Base-by-base conservation (phyloP, 2,329 filamentous ascomycete species). In the Phoma sp. region DNA sequence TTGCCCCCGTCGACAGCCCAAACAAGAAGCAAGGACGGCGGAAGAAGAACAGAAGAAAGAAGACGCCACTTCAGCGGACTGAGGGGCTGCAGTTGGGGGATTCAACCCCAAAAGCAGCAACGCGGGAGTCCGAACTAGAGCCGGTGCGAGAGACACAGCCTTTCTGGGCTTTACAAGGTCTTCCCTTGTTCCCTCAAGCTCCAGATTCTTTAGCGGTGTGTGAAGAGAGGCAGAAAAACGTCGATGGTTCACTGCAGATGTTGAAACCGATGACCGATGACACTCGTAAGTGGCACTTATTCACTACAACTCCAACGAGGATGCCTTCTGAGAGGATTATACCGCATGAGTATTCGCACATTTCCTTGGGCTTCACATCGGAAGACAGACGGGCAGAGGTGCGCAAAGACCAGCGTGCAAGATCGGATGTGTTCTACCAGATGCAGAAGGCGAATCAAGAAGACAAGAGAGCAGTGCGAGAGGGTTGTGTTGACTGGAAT, bases 401-500 rank as follows among this genome's bases (percentile, higher is more conserved):
- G 3, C 12, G 1, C 7, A 11, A 36, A 15, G 25, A 47, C 23
- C 32, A 37, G 18, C 3, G 3, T 15, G n/a, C 17, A 10, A 42
- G 21, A 11, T 25, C n/a, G 11, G 25, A 32, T 9, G 26, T 26
- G 20, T 18, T 20, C 17, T 21, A 23, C 9, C 43, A 23, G 7
- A 15, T 7, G 5, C 11, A 3, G 7, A 7, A 20, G 14, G n/a
- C 14, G 15, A 25, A 25, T 14, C 17, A 26, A 3, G 32, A 43
- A 6, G n/a, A 32, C 15, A 26, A 17, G 11, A n/a, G 1, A 9
- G 14, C 20, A 9, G 30, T 18, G 2, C 14, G 5, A 48, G 93
- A 98, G 64, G 91, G 93, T 61, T 99, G 95, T 76, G 86, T 98
- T 76, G 97, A 93, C 75, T 93, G 99, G 76, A 95, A 98, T 67